Conservation (phyloP, 805 yeast species). For the Sporopachydermia lactativora region DNA sequence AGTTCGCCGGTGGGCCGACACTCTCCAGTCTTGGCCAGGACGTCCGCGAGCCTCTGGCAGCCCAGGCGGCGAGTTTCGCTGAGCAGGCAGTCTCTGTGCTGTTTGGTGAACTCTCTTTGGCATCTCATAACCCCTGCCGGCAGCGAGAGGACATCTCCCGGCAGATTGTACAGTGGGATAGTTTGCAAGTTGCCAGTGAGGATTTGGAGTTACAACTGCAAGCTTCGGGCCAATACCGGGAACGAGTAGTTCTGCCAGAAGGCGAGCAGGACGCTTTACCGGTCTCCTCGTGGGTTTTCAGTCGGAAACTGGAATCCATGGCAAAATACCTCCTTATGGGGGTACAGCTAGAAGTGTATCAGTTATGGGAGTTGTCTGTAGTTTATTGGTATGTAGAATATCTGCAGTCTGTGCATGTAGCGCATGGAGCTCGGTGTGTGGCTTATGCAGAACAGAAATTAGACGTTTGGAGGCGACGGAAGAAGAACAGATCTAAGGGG, state of each 20-base stretch:
- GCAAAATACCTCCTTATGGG: constrained; percentile 58
- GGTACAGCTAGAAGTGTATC: constrained; percentile 60
- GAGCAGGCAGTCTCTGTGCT: constrained; percentile 33
- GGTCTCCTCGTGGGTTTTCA: constrained; percentile 54
- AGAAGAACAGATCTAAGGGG: constrained; percentile 21
- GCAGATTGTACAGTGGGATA: constrained; percentile 51
- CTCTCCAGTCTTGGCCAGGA: constrained; percentile 7
- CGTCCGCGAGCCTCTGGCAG: constrained; percentile 11
- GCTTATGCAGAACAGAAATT: constrained; percentile 12
- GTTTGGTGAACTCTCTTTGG: constrained; percentile 28
- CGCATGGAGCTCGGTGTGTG: constrained; percentile 31
- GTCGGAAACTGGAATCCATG: constrained; percentile 58
- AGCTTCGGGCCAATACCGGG: constrained; percentile 21
- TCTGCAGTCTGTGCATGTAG: constrained; percentile 25
- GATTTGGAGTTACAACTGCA: constrained; percentile 37
- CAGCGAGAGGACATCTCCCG: constrained; percentile 64
- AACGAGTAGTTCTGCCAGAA: constrained; percentile 10
- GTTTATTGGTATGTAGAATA: constrained; percentile 58
- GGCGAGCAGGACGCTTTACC: constrained; percentile 32
- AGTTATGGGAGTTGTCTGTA: constrained; percentile 49
- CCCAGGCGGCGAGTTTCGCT: constrained; percentile 12
- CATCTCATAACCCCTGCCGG: constrained; percentile 61
- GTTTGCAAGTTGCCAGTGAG: constrained; percentile 66
- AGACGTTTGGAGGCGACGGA: not conserved
- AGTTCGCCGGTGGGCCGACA: constrained; percentile 4